phyloP scores from a whole-genome alignment of 1,284 basidiomycete species.

The Neolentinus lepideus region DNA sequence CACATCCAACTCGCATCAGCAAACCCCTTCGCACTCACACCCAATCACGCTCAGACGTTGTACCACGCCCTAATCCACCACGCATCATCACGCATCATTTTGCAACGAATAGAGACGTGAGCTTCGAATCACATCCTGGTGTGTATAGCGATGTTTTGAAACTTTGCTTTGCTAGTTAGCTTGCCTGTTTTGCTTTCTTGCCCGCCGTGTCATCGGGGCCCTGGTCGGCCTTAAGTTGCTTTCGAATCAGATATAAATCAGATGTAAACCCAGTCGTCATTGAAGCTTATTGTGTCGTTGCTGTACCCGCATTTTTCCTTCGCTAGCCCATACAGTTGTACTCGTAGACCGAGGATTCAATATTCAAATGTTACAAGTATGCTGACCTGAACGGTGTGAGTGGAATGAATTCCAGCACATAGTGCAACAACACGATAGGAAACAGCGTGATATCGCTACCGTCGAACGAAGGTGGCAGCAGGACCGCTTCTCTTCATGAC shows the following conservation, averaged over 20 bases:
- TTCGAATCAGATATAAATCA: not conserved
- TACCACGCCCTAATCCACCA: not conserved
- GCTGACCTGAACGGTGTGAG: no score
- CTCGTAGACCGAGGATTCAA: not conserved
- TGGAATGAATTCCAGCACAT: no score
- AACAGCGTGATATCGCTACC: not conserved
- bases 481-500: slow-evolving; percentile 11
- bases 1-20: slow-evolving; percentile 8
- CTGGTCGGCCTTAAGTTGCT: not conserved
- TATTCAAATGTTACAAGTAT: not conserved
- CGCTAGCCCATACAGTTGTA: not conserved
- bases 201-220: not conserved
- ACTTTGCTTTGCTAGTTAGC: not conserved
- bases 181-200: not conserved
- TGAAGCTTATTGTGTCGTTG: not conserved
- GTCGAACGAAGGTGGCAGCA: slow-evolving; percentile 10
- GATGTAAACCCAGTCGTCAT: not conserved
- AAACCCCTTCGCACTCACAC: slow-evolving; percentile 6
- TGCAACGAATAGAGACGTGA: not conserved
- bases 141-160: not conserved
- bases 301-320: not conserved
- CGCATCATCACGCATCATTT: not conserved
- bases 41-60: slow-evolving; percentile 3
- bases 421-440: no score
- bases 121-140: not conserved